These are phyloP conservation scores for Fusarium palustre DNA, from an alignment of 2,329 filamentous ascomycete species.

Conservation along the genomic window DNA sequence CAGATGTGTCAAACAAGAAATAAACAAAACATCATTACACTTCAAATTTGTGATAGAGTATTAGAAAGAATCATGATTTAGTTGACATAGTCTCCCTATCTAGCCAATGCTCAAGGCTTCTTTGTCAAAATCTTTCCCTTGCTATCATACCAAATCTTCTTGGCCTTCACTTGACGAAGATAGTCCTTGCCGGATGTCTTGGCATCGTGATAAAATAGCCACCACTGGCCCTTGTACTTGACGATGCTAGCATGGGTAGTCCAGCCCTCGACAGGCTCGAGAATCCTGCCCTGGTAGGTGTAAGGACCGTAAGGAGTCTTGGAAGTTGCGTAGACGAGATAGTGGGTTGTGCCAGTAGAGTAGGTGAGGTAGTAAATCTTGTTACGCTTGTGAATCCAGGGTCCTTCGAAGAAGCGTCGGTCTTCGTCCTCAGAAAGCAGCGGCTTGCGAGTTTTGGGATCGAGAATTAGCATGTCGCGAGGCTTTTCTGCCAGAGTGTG, in stretches of 20 bases:
- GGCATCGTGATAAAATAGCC: constrained; percentile 24
- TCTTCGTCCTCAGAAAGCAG: constrained; percentile 9
- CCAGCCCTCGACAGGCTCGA: constrained; percentile 20
- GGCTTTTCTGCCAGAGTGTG: constrained; percentile 24
- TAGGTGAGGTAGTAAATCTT: constrained; percentile 24
- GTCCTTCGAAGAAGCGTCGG: constrained; percentile 14
- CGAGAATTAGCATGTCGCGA: constrained; percentile 14
- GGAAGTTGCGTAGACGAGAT: constrained; percentile 17
- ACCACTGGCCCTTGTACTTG: constrained; percentile 20
- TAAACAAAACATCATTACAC: background rate
- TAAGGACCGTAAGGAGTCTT: constrained; percentile 23
- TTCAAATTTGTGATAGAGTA: background rate
- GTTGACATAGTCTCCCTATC: constrained; percentile 44
- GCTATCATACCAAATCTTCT: constrained; percentile 28
- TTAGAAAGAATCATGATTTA: background rate
- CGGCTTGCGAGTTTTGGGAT: constrained; percentile 20
- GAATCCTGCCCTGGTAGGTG: constrained; percentile 14
- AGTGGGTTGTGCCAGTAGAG: constrained; percentile 17
- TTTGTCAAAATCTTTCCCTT: constrained; percentile 20
- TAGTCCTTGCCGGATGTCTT: constrained; percentile 16
- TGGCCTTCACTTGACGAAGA: constrained; percentile 20
- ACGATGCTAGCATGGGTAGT: constrained; percentile 28
- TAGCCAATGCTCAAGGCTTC: background rate
- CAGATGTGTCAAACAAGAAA: constrained; percentile 10
- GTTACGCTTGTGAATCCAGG: constrained; percentile 20